Base-by-base conservation (phyloP, 805 yeast species). In the Zygoascus flipseniorum region DNA sequence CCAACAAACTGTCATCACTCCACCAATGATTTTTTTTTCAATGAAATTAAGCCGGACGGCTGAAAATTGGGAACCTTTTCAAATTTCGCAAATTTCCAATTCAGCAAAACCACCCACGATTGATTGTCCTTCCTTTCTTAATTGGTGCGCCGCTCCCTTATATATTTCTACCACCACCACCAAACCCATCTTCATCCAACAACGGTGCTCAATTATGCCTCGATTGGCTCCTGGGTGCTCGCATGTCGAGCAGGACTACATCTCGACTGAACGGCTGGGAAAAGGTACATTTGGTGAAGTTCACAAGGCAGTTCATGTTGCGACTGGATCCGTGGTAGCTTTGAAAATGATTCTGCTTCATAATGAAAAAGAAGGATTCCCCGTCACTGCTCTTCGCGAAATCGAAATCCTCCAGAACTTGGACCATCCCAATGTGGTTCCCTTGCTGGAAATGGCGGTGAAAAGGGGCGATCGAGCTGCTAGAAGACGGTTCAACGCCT, bases 351-450 rank as follows among this genome's bases (percentile, higher is more conserved):
- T 93, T 48, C 72, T 89, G n/a, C 77, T 86, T 57, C 89, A 83
- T 63, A 81, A 83, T 50, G 85, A 82, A 44, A 83, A 82, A 59
- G 90, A 86, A 61, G 77, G 77, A 37, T 89, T 92, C 65, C 98
- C 99, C 1, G 83, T 93, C 28, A 93, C 99, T 0, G 97, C 98
- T 1, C 80, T 90, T 69, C 77, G 99, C 57, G 99, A 93, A 65
- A 89, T 92, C 54, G 79, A 84, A 16, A 87, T 89, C 20, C 73
- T 93, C 68, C 88, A 87, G 68, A 74, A 76, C 48, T 72, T 93
- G 50, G 67, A 75, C 51, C 88, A 92, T 65, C 69, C 72, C 28
- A 88, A 93, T 66, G 78, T 92, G 16, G 74, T 93, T 23, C 88
- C 83, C 56, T 74, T 93, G 43, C 65, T 85, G 10, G 97, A 89